Evolutionary conservation across 257 asterid species (phyloP), one percentile per base, ranked within the genome.

Genomic region (Lithospermum erythrorhizon): DNA sequence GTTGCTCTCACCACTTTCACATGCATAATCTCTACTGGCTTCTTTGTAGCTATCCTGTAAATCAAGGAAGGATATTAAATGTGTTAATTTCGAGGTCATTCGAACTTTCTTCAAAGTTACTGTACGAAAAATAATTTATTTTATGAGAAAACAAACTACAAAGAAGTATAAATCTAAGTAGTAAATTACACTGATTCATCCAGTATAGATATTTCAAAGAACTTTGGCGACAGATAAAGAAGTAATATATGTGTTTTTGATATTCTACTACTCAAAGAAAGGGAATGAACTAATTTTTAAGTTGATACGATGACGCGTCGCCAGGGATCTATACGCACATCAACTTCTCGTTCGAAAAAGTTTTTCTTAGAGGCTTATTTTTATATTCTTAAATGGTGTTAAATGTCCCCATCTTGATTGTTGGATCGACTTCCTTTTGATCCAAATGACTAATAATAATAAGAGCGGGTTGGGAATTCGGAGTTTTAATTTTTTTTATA

Each of bases 21-120:
- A 16, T 84, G 95, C 77, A 89, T 75, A 70, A 89, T 84, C 22
- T 95, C 97, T 9, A 89, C 93, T 0, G 97, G 95, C 80, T 87
- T 86, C 85, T 70, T 78, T 53, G 77, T 29, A 27, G 85, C 81
- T 72, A 84, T 77, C 58, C 97, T 89, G 81, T 30, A 61, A 67
- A 58, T 30, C 32, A 19, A 35, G 22, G 67, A 37, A 27, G 6
- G 19, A 20, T 27, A 13, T 22, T n/a, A 10, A 17, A 3, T 2
- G 20, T 3, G n/a, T 56, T 11, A 56, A n/a, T n/a, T n/a, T n/a
- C n/a, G n/a, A n/a, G 57, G 51, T 21, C 16, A 64, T 41, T 54
- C 35, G 53, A 30, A 68, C 57, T 15, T 52, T 10, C 21, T 17
- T 18, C n/a, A 52, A 52, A 52, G 2, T n/a, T n/a, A n/a, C 11